A percentile compares a stretch with the other conserved stretches of the same genome.
Evolutionary conservation across 371 early-diverging fungal genomes (phyloP).

Genomic region (Rhizopus sp.): DNA sequence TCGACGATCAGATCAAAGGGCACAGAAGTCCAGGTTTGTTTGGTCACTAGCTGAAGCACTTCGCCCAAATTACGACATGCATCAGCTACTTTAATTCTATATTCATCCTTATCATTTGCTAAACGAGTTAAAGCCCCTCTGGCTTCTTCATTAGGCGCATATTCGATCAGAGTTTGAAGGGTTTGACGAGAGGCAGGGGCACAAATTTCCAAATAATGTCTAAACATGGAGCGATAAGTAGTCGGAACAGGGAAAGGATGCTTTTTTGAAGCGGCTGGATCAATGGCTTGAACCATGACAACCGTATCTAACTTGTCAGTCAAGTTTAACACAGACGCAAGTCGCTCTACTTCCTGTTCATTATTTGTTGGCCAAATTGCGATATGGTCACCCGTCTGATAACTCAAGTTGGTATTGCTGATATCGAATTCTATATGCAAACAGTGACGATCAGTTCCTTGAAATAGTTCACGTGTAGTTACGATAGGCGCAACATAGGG

Average conservation of each 20-base stretch:
- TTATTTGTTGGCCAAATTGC: slow-evolving; percentile 93
- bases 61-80: slow-evolving; percentile 70
- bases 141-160: slow-evolving; percentile 61
- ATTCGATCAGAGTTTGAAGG: slow-evolving; percentile 57
- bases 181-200: slow-evolving; percentile 67
- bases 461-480: slow-evolving; percentile 67
- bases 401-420: slow-evolving; percentile 72
- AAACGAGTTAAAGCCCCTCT: slow-evolving; percentile 53
- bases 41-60: slow-evolving; percentile 48
- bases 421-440: slow-evolving; percentile 94
- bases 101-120: slow-evolving; percentile 75
- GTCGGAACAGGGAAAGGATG: slow-evolving; percentile 88
- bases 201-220: slow-evolving; percentile 89
- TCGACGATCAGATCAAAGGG: slow-evolving; percentile 81
- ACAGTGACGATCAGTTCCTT: slow-evolving; percentile 76
- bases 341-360: slow-evolving; percentile 68
- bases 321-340: slow-evolving; percentile 68
- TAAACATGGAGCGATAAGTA: slow-evolving; percentile 75
- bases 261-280: slow-evolving; percentile 70
- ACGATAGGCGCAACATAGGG: slow-evolving; percentile 72
- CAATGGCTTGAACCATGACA: slow-evolving; percentile 61
- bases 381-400: slow-evolving; percentile 94
- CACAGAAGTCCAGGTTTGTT: slow-evolving; percentile 37
- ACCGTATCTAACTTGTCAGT: slow-evolving; percentile 66
- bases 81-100: slow-evolving; percentile 61